Conservation (phyloP, 495 filamentous ascomycete species). For the Apodospora peruviana region DNA sequence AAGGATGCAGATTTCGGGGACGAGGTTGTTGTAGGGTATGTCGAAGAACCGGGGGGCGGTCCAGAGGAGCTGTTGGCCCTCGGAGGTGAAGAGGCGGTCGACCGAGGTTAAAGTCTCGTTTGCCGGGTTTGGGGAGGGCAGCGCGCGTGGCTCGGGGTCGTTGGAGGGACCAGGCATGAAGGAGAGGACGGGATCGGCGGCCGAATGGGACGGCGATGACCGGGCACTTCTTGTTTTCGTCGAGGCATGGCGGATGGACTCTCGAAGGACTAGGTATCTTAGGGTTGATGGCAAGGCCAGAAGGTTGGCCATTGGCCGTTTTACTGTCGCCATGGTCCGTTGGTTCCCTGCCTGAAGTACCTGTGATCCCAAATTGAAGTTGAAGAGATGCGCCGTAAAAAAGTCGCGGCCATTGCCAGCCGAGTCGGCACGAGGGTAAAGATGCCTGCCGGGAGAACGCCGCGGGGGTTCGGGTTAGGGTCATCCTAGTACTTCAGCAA, state of each 20-base stretch:
- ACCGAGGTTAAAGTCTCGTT: slow-evolving; percentile 27
- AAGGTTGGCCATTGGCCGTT: slow-evolving; percentile 1
- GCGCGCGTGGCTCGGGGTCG: slow-evolving; percentile 21
- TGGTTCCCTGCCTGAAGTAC: background rate
- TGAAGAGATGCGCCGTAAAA: too few species aligned
- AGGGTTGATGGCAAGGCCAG: slow-evolving; percentile 13
- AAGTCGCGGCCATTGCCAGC: too few species aligned
- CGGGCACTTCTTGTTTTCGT: background rate
- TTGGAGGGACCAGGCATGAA: slow-evolving; percentile 29
- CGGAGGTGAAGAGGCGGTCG: slow-evolving; percentile 55
- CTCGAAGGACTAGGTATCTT: slow-evolving; percentile 7
- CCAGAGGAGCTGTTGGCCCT: slow-evolving; percentile 62
- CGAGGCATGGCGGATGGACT: slow-evolving; percentile 1
- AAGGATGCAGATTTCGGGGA: slow-evolving; percentile 55
- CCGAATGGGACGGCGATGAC: background rate
- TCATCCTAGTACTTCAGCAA: background rate
- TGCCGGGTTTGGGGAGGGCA: slow-evolving; percentile 11
- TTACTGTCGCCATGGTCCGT: slow-evolving; percentile 1
- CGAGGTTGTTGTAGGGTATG: slow-evolving; percentile 47
- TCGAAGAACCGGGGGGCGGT: slow-evolving; percentile 65
- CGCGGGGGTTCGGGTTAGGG: background rate
- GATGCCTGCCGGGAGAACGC: background rate
- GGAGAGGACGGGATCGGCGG: slow-evolving; percentile 11
- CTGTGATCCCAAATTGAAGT: background rate
- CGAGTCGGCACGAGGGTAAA: too few species aligned